phyloP scores from a whole-genome alignment of 2,329 filamentous ascomycete species.

The Diaporthe citriasiana region DNA sequence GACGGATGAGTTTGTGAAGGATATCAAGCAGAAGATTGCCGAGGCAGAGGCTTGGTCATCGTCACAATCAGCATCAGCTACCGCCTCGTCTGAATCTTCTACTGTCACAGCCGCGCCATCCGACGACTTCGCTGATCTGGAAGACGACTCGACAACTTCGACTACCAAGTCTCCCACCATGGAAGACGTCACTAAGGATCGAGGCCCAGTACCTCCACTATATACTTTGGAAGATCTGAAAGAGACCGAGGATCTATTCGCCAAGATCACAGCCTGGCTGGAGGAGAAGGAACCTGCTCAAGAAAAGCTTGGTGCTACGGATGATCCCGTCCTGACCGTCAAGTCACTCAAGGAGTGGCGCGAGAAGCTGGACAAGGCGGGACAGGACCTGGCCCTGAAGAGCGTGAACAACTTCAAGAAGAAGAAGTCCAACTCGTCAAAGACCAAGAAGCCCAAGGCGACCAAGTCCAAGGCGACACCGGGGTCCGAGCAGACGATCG shows the following conservation, averaged over 20 bases:
- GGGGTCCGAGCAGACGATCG: slow-evolving; percentile 55
- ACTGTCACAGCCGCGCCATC: slow-evolving; percentile 62
- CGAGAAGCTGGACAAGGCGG: slow-evolving; percentile 78
- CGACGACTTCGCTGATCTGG: slow-evolving; percentile 78
- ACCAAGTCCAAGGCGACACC: slow-evolving; percentile 50
- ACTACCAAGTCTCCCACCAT: slow-evolving; percentile 58
- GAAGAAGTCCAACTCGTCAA: slow-evolving; percentile 56
- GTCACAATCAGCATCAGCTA: slow-evolving; percentile 65
- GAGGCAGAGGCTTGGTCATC: slow-evolving; percentile 76
- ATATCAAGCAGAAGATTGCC: slow-evolving; percentile 78
- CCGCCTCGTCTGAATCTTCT: slow-evolving; percentile 63
- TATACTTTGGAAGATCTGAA: slow-evolving; percentile 82
- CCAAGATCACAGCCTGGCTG: slow-evolving; percentile 80
- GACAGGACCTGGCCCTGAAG: slow-evolving; percentile 79
- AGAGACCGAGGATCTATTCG: slow-evolving; percentile 72
- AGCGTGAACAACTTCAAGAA: slow-evolving; percentile 70
- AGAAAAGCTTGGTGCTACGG: slow-evolving; percentile 75
- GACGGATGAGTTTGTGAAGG: slow-evolving; percentile 77
- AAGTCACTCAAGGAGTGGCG: slow-evolving; percentile 80
- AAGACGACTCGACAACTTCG: slow-evolving; percentile 72
- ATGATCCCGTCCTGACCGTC: slow-evolving; percentile 80
- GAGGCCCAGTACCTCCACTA: slow-evolving; percentile 72
- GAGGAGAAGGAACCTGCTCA: slow-evolving; percentile 79
- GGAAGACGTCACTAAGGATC: slow-evolving; percentile 60
- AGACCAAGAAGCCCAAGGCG: slow-evolving; percentile 61